phyloP scores from a whole-genome alignment of 306 rosid genomes.

The Castanopsis chinensis region DNA sequence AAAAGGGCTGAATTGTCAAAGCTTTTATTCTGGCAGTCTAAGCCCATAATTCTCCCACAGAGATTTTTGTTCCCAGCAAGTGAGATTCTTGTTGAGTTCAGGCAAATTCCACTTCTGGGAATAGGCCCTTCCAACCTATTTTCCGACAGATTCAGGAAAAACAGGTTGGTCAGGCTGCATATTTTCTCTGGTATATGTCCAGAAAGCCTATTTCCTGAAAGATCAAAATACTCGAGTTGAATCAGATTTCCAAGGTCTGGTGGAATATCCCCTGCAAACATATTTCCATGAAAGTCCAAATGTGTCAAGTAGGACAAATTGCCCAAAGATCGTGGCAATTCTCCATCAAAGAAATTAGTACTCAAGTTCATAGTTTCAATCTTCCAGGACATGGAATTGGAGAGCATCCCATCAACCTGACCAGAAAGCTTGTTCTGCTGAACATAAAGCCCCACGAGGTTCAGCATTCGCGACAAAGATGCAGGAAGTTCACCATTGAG shows the following conservation, averaged over 20 bases:
- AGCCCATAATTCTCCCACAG: slow-evolving; percentile 67
- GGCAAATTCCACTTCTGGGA: slow-evolving; percentile 83
- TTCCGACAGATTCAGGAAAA: slow-evolving; percentile 60
- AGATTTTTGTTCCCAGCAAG: slow-evolving; percentile 63
- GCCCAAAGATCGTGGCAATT: slow-evolving; percentile 67
- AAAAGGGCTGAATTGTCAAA: slow-evolving; percentile 46
- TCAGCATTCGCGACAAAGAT: slow-evolving; percentile 62
- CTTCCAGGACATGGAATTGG: slow-evolving; percentile 75
- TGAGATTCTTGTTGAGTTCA: slow-evolving; percentile 50
- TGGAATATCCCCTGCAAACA: slow-evolving; percentile 71
- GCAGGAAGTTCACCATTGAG: slow-evolving; percentile 76
- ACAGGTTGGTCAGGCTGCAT: slow-evolving; percentile 68
- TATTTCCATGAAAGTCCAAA: slow-evolving; percentile 80
- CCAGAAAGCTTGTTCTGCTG: slow-evolving; percentile 83
- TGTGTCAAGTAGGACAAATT: slow-evolving; percentile 72
- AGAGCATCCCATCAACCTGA: slow-evolving; percentile 52
- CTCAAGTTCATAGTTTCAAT: slow-evolving; percentile 82
- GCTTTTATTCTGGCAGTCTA: slow-evolving; percentile 47
- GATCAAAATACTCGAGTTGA: slow-evolving; percentile 78
- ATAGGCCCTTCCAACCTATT: slow-evolving; percentile 80
- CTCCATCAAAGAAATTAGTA: slow-evolving; percentile 57
- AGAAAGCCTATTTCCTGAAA: slow-evolving; percentile 57
- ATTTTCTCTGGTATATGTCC: slow-evolving; percentile 79
- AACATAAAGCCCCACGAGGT: slow-evolving; percentile 73
- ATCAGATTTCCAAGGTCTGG: slow-evolving; percentile 74